A percentile compares a stretch with the other conserved stretches of the same genome.
Conservation (phyloP, 495 filamentous ascomycete species). For the Penicillium cataractarum region DNA sequence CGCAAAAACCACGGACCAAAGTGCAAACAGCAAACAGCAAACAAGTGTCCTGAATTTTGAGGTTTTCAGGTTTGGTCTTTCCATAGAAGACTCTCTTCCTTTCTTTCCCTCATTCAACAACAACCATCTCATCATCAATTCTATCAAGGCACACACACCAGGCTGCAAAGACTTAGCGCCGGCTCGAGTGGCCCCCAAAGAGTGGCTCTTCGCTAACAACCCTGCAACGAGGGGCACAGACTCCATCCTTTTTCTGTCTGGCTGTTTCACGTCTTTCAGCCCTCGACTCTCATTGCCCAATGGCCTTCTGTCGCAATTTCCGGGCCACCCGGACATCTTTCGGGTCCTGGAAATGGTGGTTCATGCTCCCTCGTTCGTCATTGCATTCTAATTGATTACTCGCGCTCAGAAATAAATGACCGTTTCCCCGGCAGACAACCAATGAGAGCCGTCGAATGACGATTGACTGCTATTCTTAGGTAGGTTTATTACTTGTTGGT, state of each 20-base stretch:
- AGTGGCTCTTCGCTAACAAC: constrained; percentile 13
- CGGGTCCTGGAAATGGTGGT: not conserved
- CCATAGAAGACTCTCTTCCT: not conserved
- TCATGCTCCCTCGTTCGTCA: not conserved
- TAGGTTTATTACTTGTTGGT: not conserved
- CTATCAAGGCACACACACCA: not conserved
- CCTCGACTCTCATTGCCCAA: constrained; percentile 13
- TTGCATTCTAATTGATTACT: not conserved
- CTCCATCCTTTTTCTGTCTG: constrained; percentile 8
- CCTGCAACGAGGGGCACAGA: constrained; percentile 25
- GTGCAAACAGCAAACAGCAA: not conserved
- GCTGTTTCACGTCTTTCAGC: constrained; percentile 16
- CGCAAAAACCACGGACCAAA: not conserved
- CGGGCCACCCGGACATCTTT: constrained; percentile 15
- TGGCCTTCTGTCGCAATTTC: constrained; percentile 15
- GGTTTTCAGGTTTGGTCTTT: not conserved
- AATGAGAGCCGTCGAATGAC: not conserved
- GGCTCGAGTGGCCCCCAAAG: constrained; percentile 16
- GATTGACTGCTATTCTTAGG: constrained; percentile 1
- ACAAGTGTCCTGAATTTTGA: not conserved
- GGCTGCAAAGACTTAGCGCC: constrained; percentile 3
- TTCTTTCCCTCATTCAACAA: not conserved
- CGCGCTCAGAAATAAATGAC: not conserved
- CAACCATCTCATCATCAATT: not conserved
- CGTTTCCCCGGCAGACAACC: not conserved